Evolutionary conservation across 1,284 basidiomycete genomes (phyloP).

Genomic region (Clitocybe nebularis): DNA sequence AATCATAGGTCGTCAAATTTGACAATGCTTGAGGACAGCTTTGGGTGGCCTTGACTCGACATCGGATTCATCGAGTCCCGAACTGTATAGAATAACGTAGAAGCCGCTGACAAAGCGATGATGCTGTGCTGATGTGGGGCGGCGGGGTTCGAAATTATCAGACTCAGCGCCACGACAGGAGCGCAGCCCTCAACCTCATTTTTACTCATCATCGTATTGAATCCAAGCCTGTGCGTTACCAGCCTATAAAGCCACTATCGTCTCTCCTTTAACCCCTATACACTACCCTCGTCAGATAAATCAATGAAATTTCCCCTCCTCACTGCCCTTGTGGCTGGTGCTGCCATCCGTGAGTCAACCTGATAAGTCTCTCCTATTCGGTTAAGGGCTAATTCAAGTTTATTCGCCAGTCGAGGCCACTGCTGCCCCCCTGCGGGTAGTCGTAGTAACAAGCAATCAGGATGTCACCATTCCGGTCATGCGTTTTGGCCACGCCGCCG

Average conservation of each 20-base stretch:
- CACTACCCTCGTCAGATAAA: not conserved
- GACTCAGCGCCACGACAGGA: conserved; percentile 5
- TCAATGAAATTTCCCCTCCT: conserved; percentile 2
- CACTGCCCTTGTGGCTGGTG: conserved; percentile 4
- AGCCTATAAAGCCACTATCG: not conserved
- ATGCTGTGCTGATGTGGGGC: no score
- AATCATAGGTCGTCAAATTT: no score
- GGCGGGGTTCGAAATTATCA: conserved; percentile 8
- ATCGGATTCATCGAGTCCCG: no score
- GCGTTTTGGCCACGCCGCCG: conserved; percentile 1
- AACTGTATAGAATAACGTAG: no score
- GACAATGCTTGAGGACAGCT: no score
- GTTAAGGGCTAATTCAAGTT: not conserved
- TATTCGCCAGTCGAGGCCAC: not conserved
- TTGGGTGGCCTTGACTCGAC: no score
- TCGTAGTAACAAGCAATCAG: conserved; percentile 26
- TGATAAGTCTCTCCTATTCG: not conserved
- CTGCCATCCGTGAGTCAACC: conserved; percentile 5
- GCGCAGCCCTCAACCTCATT: not conserved
- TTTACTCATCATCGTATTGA: conserved; percentile 1
- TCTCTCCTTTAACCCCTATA: not conserved
- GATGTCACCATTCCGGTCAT: conserved; percentile 14
- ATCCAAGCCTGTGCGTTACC: conserved; percentile 2
- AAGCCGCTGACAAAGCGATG: not conserved
- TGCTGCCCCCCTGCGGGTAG: conserved; percentile 34